These are phyloP conservation scores for Suillus americanus DNA, from an alignment of 768 basidiomycete species.

Conservation along the genomic window DNA sequence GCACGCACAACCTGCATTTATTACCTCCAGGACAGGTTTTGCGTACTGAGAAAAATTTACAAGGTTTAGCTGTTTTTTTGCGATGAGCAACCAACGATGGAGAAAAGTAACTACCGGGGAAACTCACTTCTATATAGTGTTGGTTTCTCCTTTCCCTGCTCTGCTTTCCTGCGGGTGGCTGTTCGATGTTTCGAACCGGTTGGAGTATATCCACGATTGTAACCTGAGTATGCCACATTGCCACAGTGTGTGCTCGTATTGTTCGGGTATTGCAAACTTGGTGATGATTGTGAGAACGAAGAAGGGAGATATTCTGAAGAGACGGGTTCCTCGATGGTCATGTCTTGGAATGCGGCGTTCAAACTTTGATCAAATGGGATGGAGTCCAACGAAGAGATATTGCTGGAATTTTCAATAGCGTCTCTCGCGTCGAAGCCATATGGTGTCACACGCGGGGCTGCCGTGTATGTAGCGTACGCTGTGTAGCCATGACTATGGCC, in stretches of 20 bases:
- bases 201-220: background rate
- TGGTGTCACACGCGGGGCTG: background rate
- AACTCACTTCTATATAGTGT: constrained; percentile 31
- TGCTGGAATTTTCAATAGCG: background rate
- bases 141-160: constrained; percentile 19
- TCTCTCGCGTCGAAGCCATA: background rate
- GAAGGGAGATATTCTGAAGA: background rate
- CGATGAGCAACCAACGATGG: background rate
- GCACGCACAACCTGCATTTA: constrained; percentile 59
- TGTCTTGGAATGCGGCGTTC: background rate
- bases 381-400: background rate
- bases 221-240: background rate
- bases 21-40: constrained; percentile 53
- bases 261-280: background rate
- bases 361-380: background rate
- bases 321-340: background rate
- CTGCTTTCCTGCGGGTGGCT: constrained; percentile 12
- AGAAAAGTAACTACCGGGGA: background rate
- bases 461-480: background rate
- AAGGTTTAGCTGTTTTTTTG: constrained; percentile 53
- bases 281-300: background rate
- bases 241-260: background rate
- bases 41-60: constrained; percentile 50
- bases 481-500: background rate
- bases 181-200: background rate